phyloP scores from a whole-genome alignment of 495 filamentous ascomycete genomes.

The Parachaetomium inaequale region DNA sequence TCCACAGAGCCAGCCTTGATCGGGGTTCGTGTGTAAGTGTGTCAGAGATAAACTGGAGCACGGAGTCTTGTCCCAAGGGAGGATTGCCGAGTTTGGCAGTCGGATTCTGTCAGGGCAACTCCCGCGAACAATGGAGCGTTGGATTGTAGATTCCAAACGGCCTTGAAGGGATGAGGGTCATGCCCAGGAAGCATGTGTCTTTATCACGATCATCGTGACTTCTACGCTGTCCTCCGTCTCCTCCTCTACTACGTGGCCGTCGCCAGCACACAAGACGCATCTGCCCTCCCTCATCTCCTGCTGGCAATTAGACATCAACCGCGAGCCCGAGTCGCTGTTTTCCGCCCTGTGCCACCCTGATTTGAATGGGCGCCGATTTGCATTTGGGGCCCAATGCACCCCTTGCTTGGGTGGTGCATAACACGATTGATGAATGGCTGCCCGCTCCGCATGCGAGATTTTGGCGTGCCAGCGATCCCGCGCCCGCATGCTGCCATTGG shows the following conservation, averaged over 20 bases:
- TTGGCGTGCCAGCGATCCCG: slow-evolving; percentile 25
- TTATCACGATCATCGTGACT: slow-evolving; percentile 17
- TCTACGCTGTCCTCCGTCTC: background rate
- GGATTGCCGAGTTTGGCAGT: slow-evolving; percentile 26
- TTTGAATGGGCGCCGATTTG: slow-evolving; percentile 28
- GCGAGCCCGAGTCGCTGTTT: slow-evolving; percentile 21
- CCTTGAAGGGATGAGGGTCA: slow-evolving; percentile 10
- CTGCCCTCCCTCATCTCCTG: background rate
- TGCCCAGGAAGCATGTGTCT: slow-evolving; percentile 12
- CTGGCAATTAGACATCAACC: slow-evolving; percentile 21
- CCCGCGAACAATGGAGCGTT: background rate
- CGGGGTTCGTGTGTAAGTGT: slow-evolving; percentile 9
- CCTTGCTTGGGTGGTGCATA: slow-evolving; percentile 23
- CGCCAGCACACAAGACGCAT: slow-evolving; percentile 7
- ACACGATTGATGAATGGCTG: slow-evolving; percentile 34
- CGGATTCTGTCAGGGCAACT: background rate
- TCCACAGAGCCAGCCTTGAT: slow-evolving; percentile 20
- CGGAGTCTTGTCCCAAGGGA: slow-evolving; percentile 24
- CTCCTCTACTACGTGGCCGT: slow-evolving; percentile 15
- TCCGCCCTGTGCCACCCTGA: slow-evolving; percentile 20
- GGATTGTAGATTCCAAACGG: slow-evolving; percentile 16
- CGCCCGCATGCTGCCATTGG: slow-evolving; percentile 31
- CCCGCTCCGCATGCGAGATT: slow-evolving; percentile 14
- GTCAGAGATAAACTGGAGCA: slow-evolving; percentile 27
- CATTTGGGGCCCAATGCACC: slow-evolving; percentile 18